Base-by-base conservation (phyloP, 495 filamentous ascomycete species). In the Hypoxylon intermedium region DNA sequence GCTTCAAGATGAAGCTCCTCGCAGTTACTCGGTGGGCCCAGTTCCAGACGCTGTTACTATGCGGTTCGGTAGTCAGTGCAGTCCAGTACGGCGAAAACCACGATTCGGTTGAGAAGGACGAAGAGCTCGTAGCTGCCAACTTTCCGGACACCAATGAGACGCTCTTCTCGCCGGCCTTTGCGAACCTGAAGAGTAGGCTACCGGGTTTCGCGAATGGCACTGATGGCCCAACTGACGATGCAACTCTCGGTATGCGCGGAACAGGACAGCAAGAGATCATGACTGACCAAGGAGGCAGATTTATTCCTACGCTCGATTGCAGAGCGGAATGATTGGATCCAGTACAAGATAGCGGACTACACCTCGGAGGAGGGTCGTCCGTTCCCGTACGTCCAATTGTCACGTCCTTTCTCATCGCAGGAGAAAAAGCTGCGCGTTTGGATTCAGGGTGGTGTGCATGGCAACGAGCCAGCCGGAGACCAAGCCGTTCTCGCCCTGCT, bases 401-500 rank as follows among this genome's bases (percentile, higher is more conserved):
- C 67, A 19, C 45, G 48, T 3, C 52, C 18, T 1, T 43, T 58
- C 20, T 28, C 30, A 16, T n/a, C 15, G 9, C 9, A 4, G 0
- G 20, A 16, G 23, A 2, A 24, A 13, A 71, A 71, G 28, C 55
- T 69, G 15, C 65, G 66, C 6, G 66, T 69, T 19, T 71, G 68
- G 68, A 48, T 71, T 15, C 68, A 71, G 19, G 68, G 65, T 0
- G 68, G 65, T 0, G 66, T 71, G 0, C 68, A 71, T 45, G 68
- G 68, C n/a, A 67, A 71, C 28, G 68, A 71, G 42, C 68, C 68
- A 1, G 68, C 68, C 2, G 68, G 65, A 0, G 68, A 71, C 26
- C 58, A 66, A 24, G 65, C 68, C 7, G 62, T 66, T 0, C 56
- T 68, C 9, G 68, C 65, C 5, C 52, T 71, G n/a, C 54, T 71